Conservation (phyloP, 1,139 yeast species). For the Zygoascus hellenicus region DNA sequence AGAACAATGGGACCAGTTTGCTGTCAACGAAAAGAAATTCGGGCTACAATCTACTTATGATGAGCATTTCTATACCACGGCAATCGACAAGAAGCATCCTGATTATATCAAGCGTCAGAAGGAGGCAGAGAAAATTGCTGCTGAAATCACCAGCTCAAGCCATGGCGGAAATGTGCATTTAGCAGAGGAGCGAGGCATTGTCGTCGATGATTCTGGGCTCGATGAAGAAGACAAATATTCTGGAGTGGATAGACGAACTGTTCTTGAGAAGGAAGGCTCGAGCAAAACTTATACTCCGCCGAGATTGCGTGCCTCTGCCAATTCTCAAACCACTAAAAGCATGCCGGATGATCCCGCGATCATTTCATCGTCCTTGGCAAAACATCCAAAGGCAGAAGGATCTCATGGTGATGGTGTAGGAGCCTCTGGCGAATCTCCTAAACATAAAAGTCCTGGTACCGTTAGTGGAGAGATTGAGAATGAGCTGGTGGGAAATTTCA, state of each 20-base stretch:
- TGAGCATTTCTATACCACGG: slow-evolving; percentile 85
- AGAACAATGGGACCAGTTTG: slow-evolving; percentile 82
- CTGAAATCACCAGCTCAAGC: slow-evolving; percentile 68
- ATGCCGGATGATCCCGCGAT: slow-evolving; percentile 63
- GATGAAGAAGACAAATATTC: slow-evolving; percentile 97
- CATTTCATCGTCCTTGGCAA: slow-evolving; percentile 39
- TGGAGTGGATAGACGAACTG: slow-evolving; percentile 55
- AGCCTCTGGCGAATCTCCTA: neutral
- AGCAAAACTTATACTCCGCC: slow-evolving; percentile 55
- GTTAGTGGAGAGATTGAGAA: slow-evolving; percentile 24
- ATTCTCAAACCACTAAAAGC: slow-evolving; percentile 15
- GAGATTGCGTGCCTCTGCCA: slow-evolving; percentile 49
- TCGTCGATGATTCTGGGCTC: slow-evolving; percentile 73
- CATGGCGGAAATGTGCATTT: slow-evolving; percentile 66
- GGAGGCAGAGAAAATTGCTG: slow-evolving; percentile 73
- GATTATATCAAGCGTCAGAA: slow-evolving; percentile 60
- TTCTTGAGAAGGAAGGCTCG: slow-evolving; percentile 4
- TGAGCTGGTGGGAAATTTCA: slow-evolving; percentile 33
- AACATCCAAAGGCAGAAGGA: slow-evolving; percentile 13
- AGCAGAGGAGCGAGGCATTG: slow-evolving; percentile 84
- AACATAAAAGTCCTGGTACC: neutral
- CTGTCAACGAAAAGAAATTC: slow-evolving; percentile 79
- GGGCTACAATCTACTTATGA: slow-evolving; percentile 85
- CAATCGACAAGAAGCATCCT: slow-evolving; percentile 68
- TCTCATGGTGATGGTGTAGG: slow-evolving; percentile 1